Evolutionary conservation across 192 early-diverging fungal species (phyloP).

Genomic region (Mortierella alpina): DNA sequence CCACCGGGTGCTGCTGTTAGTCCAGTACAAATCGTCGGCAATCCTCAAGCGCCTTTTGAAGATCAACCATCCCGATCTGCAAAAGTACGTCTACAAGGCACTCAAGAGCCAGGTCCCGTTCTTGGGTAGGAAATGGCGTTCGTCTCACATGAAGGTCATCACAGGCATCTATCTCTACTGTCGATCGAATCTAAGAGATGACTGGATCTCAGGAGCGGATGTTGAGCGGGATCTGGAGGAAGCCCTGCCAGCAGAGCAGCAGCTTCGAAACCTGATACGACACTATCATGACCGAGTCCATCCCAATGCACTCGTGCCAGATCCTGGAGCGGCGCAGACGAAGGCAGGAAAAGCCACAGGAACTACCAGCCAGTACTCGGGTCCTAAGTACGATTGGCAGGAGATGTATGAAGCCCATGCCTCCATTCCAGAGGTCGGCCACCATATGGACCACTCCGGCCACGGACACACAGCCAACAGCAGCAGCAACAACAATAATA

Average conservation of each 20-base stretch:
- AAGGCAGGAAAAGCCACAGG: conserved; percentile 4
- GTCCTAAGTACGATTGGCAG: conserved; percentile 51
- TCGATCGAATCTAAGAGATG: conserved; percentile 71
- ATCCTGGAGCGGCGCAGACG: conserved; percentile 21
- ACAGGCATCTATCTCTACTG: conserved; percentile 78
- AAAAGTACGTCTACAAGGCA: conserved; percentile 82
- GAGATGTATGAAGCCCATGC: conserved; percentile 53
- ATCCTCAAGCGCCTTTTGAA: conserved; percentile 83
- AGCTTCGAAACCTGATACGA: conserved; percentile 68
- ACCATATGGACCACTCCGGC: conserved; percentile 7
- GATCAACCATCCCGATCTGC: conserved; percentile 71
- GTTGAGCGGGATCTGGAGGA: conserved; percentile 78
- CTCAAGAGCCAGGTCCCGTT: conserved; percentile 85
- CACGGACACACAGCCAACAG: background rate
- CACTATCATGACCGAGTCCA: conserved; percentile 69
- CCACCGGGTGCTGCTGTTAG: conserved; percentile 78
- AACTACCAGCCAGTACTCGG: conserved; percentile 21
- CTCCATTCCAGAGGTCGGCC: conserved; percentile 33
- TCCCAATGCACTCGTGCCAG: conserved; percentile 42
- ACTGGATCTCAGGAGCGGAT: conserved; percentile 76
- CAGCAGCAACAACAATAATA: background rate
- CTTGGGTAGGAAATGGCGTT: conserved; percentile 84
- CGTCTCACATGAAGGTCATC: conserved; percentile 87
- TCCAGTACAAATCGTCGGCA: conserved; percentile 86
- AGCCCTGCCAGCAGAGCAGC: conserved; percentile 75